A percentile compares a stretch with the other conserved stretches of the same genome.
Conservation (phyloP, 2,329 filamentous ascomycete species). For the Tolypocladium cylindrosporum region DNA sequence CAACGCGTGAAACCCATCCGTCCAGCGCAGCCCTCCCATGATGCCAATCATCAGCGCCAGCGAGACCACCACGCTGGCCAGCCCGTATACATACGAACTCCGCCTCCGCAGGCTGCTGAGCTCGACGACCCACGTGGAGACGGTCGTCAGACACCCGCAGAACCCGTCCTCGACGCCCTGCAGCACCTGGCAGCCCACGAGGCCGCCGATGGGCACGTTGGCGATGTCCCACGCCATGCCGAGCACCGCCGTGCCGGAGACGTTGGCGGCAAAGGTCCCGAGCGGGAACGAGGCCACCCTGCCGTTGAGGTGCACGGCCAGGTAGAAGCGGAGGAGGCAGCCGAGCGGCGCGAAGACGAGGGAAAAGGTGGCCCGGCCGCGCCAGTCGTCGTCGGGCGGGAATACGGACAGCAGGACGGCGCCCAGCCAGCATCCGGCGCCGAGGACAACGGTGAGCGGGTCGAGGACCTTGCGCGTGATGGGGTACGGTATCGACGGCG, state of each 20-base stretch:
- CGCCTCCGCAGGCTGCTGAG: constrained; percentile 39
- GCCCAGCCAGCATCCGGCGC: constrained; percentile 67
- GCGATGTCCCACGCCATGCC: constrained; percentile 73
- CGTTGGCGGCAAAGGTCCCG: constrained; percentile 77
- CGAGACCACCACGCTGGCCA: constrained; percentile 46
- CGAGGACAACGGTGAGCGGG: constrained; percentile 52
- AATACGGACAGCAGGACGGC: constrained; percentile 62
- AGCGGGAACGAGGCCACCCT: constrained; percentile 61
- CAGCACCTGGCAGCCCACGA: constrained; percentile 57
- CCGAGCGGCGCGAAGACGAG: constrained; percentile 77
- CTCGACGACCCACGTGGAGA: constrained; percentile 59
- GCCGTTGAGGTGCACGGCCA: constrained; percentile 61
- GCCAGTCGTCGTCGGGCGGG: constrained; percentile 66
- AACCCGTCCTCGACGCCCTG: constrained; percentile 59
- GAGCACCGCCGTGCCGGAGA: constrained; percentile 64
- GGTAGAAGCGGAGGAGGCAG: constrained; percentile 65
- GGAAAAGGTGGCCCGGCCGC: constrained; percentile 63
- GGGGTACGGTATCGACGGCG: constrained; percentile 49
- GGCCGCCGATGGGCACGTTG: constrained; percentile 47
- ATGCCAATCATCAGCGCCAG: constrained; percentile 54
- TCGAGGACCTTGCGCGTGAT: constrained; percentile 54
- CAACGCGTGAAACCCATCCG: constrained; percentile 38
- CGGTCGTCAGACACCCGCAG: constrained; percentile 55
- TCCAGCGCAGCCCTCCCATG: constrained; percentile 71
- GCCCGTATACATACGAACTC: constrained; percentile 59